These are phyloP conservation scores for Filosporella fistucella DNA, from an alignment of 495 filamentous ascomycete species.

Conservation along the genomic window DNA sequence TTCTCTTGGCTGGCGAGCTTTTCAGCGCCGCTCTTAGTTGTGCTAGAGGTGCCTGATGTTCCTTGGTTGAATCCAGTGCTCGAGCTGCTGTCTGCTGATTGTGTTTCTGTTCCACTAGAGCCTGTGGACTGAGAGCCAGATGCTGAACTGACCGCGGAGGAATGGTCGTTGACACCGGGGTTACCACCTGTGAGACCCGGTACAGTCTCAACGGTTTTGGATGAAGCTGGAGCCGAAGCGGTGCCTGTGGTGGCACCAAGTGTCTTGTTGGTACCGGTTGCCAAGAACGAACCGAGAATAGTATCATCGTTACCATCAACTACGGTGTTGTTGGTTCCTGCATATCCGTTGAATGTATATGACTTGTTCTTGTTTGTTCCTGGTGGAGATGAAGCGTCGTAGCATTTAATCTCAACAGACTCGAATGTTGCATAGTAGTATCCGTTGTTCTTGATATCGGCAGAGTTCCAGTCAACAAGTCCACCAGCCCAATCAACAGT, in stretches of 20 bases:
- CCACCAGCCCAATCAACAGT: conserved; percentile 93
- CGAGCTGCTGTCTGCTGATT: neutral
- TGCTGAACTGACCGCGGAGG: neutral
- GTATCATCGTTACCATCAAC: conserved; percentile 70
- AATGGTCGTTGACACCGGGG: conserved; percentile 12
- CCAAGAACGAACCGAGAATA: conserved; percentile 73
- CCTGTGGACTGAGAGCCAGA: neutral
- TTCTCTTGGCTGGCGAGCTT: conserved; percentile 29
- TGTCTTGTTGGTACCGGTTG: conserved; percentile 69
- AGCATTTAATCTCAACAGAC: conserved; percentile 80
- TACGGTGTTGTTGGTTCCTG: conserved; percentile 70
- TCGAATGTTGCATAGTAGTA: conserved; percentile 87
- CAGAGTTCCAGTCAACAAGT: conserved; percentile 77
- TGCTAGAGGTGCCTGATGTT: neutral
- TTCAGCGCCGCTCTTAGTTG: conserved; percentile 27
- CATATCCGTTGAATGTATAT: conserved; percentile 67
- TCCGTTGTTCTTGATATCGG: conserved; percentile 73
- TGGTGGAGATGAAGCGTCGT: conserved; percentile 55
- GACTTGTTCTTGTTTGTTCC: conserved; percentile 59
- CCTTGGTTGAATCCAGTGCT: conserved; percentile 9
- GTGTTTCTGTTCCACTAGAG: neutral
- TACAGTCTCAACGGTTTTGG: conserved; percentile 9
- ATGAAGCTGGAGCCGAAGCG: neutral
- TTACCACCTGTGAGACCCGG: conserved; percentile 15
- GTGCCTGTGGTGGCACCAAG: conserved; percentile 27